phyloP scores from a whole-genome alignment of 2,329 filamentous ascomycete species.

The Dactylella cylindrospora region DNA sequence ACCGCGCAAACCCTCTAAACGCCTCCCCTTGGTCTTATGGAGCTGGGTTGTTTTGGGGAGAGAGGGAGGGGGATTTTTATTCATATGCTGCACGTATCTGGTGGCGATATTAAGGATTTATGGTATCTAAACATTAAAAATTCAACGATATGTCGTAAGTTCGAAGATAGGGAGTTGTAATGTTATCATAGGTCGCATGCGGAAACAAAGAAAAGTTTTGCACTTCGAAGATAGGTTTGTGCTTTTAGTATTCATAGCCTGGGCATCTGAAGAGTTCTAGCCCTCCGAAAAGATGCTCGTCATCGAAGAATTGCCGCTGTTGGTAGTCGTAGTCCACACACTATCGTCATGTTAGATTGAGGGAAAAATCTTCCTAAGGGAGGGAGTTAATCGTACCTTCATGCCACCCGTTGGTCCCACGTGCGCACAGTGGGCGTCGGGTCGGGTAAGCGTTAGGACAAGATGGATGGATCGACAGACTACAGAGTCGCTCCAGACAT shows the following conservation, averaged over 20 bases:
- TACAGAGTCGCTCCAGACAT: slow-evolving; percentile 55
- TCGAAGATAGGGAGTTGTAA: neutral
- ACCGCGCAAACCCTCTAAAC: neutral
- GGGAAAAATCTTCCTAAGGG: neutral
- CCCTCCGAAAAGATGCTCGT: slow-evolving; percentile 22
- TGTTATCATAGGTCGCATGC: neutral
- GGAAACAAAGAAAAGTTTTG: neutral
- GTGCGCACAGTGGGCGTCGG: slow-evolving; percentile 39
- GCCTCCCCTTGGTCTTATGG: no score
- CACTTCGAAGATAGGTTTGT: no score
- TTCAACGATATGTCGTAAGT: neutral
- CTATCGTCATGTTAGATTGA: slow-evolving; percentile 4
- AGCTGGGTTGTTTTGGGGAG: no score
- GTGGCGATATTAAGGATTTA: no score
- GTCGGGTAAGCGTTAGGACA: slow-evolving; percentile 49
- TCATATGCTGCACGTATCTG: no score
- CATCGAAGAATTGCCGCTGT: slow-evolving; percentile 34
- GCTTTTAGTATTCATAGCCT: neutral
- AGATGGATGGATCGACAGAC: slow-evolving; percentile 55
- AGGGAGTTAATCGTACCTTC: slow-evolving; percentile 23
- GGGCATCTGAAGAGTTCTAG: slow-evolving; percentile 33
- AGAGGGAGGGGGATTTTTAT: no score
- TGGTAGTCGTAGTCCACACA: slow-evolving; percentile 31
- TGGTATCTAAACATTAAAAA: slow-evolving; percentile 19
- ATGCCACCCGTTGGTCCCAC: slow-evolving; percentile 38